Base-by-base conservation (phyloP, 495 filamentous ascomycete species). In the Lasiosphaeriaceae sp. region DNA sequence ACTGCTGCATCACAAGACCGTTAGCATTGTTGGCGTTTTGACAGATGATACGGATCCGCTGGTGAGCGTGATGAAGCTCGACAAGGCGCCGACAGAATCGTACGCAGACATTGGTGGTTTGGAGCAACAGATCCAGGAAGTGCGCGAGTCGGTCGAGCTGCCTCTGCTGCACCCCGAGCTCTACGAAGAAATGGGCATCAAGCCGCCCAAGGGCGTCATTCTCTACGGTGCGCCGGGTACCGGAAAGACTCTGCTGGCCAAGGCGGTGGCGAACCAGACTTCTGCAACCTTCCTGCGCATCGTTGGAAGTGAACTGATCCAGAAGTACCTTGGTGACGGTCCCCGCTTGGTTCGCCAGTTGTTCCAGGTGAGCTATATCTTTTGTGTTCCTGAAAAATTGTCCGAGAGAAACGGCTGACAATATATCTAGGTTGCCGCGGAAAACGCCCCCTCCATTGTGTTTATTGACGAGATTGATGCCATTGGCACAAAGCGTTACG, bases 161-260 rank as follows among this genome's bases (percentile, higher is more conserved):
- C 94, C 94, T 9, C 80, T 99, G 49, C 83, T 99, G 58, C 94
- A 99, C 68, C 94, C 94, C 0, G 94, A 99, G 74, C 79, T 99
- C 14, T 99, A 99, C 72, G 94, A 99, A 74, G 94, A 99, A 76
- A 99, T 99, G 94, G 94, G 94, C 68, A 97, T 99, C 81, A 99
- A 97, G 74, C 93, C 94, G 23, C 94, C 94, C 34, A 99, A 99
- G 81, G 94, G 94, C 80, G 94, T 99, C 57, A 99, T 99, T 66
- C 88, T 99, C 34, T 99, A 99, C 74, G 94, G 94, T 75, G 91
- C 90, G 4, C 94, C 94, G 0, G 94, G 94, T 72, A 99, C 94
- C 17, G 94, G 94, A 68, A 99, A 99, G 77, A 99, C 94, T 2
- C 78, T 99, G 8, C 82, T 99, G 46, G 94, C 94, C 54, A 99